Percentiles rank a stretch among this genome's conserved stretches.
Evolutionary conservation across 768 basidiomycete genomes (phyloP).

Genomic region (Lactifluus subvellereus): DNA sequence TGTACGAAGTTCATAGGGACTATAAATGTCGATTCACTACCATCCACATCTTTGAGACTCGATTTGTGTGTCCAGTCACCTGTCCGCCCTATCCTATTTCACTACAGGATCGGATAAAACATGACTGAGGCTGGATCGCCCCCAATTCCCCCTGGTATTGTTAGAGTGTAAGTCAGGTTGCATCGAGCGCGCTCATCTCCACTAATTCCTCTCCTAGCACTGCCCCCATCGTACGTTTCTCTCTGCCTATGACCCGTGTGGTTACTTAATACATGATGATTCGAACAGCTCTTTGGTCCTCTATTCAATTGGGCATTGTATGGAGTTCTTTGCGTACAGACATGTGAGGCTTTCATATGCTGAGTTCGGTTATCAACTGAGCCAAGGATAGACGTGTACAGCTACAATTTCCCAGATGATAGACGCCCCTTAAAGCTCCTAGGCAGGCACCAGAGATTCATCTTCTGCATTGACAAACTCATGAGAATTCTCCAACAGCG

Average conservation of each 20-base stretch:
- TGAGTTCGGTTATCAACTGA: neutral
- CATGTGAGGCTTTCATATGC: neutral
- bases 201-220: neutral
- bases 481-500: neutral
- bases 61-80: neutral
- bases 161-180: neutral
- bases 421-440: neutral
- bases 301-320: too few species aligned
- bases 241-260: neutral
- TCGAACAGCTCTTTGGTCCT: neutral
- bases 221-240: conserved; percentile 1
- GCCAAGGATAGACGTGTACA: conserved; percentile 3
- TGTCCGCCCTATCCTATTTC: neutral
- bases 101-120: neutral
- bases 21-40: neutral
- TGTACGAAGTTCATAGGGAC: too few species aligned
- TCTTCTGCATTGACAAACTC: neutral
- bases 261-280: neutral
- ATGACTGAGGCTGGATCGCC: neutral
- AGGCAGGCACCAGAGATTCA: neutral
- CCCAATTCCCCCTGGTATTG: neutral
- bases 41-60: neutral
- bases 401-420: conserved; percentile 14
- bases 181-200: neutral
- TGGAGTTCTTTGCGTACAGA: too few species aligned